phyloP scores from a whole-genome alignment of 2,329 filamentous ascomycete genomes.

The Arthrobotrys entomopaga region DNA sequence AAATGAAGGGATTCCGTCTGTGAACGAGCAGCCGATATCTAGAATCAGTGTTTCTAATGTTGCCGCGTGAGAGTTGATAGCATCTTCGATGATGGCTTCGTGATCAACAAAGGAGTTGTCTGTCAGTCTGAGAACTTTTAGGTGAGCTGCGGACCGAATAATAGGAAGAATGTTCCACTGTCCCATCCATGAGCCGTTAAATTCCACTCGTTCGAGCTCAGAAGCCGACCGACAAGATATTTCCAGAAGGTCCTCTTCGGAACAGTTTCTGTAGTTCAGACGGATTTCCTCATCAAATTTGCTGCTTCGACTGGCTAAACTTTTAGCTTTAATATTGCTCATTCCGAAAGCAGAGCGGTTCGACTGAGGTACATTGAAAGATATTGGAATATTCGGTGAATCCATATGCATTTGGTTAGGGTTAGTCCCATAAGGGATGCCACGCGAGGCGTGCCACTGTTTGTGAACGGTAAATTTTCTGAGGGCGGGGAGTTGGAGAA shows the following conservation, averaged over 20 bases:
- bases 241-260: slow-evolving; percentile 37
- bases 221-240: slow-evolving; percentile 43
- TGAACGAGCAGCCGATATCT: slow-evolving; percentile 40
- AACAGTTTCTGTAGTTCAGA: slow-evolving; percentile 42
- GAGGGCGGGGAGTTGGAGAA: slow-evolving; percentile 32
- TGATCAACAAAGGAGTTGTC: slow-evolving; percentile 37
- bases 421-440: slow-evolving; percentile 16
- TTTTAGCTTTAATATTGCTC: slow-evolving; percentile 8
- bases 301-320: slow-evolving; percentile 19
- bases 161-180: slow-evolving; percentile 52
- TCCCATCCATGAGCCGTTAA: slow-evolving; percentile 51
- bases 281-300: slow-evolving; percentile 46
- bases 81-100: slow-evolving; percentile 42
- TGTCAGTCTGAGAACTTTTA: slow-evolving; percentile 49
- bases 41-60: slow-evolving; percentile 42
- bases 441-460: slow-evolving; percentile 27
- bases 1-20: slow-evolving; percentile 36
- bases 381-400: slow-evolving; percentile 33
- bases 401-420: slow-evolving; percentile 28
- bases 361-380: slow-evolving; percentile 15
- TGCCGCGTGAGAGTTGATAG: slow-evolving; percentile 36
- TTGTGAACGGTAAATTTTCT: slow-evolving; percentile 42
- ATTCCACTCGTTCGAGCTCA: slow-evolving; percentile 45
- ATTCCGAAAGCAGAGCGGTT: neutral
- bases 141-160: slow-evolving; percentile 43